Percentiles rank a stretch among this genome's conserved stretches.
These are phyloP conservation scores for Sungouiella thailandica DNA, from an alignment of 805 yeast genomes.

Conservation along the genomic window DNA sequence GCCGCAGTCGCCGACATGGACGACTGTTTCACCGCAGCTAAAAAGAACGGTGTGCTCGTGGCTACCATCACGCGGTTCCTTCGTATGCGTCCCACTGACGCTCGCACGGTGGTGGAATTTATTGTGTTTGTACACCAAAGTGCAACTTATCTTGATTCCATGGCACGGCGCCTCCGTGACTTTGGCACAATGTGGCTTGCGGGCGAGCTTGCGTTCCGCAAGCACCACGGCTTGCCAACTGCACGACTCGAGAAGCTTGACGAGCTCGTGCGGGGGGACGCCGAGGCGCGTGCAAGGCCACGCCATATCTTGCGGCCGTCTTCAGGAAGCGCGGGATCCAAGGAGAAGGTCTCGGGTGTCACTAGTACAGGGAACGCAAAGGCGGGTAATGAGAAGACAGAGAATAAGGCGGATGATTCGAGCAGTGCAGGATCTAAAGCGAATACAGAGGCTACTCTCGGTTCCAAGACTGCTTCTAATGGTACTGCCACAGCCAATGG, in stretches of 20 bases:
- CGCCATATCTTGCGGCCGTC: too few relatives aligned
- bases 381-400: too few relatives aligned
- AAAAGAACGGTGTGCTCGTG: slow-evolving; percentile 44
- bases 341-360: too few relatives aligned
- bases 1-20: slow-evolving; percentile 22
- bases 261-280: slow-evolving; percentile 8
- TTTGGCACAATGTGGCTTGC: slow-evolving; percentile 40
- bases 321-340: too few relatives aligned
- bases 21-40: slow-evolving; percentile 38
- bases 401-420: too few relatives aligned
- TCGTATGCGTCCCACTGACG: slow-evolving; percentile 34
- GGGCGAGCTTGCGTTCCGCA: slow-evolving; percentile 39
- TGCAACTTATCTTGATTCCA: slow-evolving; percentile 22
- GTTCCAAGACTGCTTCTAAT: too few relatives aligned
- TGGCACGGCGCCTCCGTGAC: slow-evolving; percentile 28
- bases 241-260: slow-evolving; percentile 17
- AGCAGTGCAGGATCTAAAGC: too few relatives aligned
- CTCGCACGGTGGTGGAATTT: slow-evolving; percentile 35
- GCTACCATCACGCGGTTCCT: slow-evolving; percentile 45
- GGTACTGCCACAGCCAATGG: too few relatives aligned
- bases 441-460: too few relatives aligned
- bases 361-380: too few relatives aligned
- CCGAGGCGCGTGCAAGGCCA: too few relatives aligned
- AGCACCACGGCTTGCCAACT: slow-evolving; percentile 26
- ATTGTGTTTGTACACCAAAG: slow-evolving; percentile 41